A percentile compares a stretch with the other conserved stretches of the same genome.
Evolutionary conservation across 2,329 filamentous ascomycete genomes (phyloP).

Genomic region (Graphilbum ipis-grandicollis): DNA sequence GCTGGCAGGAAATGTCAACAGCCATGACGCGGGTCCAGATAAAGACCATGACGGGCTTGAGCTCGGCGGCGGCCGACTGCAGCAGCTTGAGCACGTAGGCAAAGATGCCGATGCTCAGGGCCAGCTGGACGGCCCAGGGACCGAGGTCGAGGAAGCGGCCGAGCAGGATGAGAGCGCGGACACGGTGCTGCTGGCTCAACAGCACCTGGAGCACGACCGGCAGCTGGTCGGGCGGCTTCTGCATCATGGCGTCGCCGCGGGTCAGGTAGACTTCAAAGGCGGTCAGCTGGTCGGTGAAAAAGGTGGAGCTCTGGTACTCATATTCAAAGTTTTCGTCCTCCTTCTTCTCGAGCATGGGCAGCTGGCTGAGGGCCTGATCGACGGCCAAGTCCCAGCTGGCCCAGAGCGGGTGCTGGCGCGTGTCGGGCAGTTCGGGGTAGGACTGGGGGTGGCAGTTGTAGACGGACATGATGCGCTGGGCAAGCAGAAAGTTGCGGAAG

Average conservation of each 20-base stretch:
- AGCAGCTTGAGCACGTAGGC: slow-evolving; percentile 95
- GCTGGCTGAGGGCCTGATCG: slow-evolving; percentile 80
- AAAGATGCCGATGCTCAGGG: slow-evolving; percentile 94
- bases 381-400: slow-evolving; percentile 95
- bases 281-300: slow-evolving; percentile 93
- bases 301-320: slow-evolving; percentile 84
- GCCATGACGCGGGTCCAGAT: slow-evolving; percentile 96
- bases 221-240: slow-evolving; percentile 82
- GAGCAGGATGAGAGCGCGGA: slow-evolving; percentile 77
- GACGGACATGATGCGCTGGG: slow-evolving; percentile 87
- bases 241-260: slow-evolving; percentile 61
- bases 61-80: slow-evolving; percentile 82
- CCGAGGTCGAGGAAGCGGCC: slow-evolving; percentile 90
- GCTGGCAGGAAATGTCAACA: slow-evolving; percentile 85
- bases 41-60: slow-evolving; percentile 98
- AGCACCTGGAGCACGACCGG: slow-evolving; percentile 93
- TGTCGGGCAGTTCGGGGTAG: slow-evolving; percentile 80
- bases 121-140: slow-evolving; percentile 96
- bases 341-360: slow-evolving; percentile 69
- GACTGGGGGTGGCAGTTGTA: slow-evolving; percentile 94
- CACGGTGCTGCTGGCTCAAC: slow-evolving; percentile 83
- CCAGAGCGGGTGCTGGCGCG: slow-evolving; percentile 88
- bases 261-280: slow-evolving; percentile 92
- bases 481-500: slow-evolving; percentile 88
- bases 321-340: slow-evolving; percentile 61